Base-by-base conservation (phyloP, 495 filamentous ascomycete genomes). In the Xylaria grammica region DNA sequence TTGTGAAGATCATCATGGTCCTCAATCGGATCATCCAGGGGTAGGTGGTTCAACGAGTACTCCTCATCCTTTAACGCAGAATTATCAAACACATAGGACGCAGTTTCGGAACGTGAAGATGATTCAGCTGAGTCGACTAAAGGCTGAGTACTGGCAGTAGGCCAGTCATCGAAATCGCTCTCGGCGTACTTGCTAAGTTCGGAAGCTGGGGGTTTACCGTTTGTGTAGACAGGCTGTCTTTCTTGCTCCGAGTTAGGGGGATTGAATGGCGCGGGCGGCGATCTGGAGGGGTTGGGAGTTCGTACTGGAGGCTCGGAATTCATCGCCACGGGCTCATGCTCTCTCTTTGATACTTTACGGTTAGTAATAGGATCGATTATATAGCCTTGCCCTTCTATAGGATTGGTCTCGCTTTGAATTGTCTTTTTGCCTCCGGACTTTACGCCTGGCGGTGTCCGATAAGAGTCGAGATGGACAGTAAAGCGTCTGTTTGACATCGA, bases 361-460 rank as follows among this genome's bases (percentile, higher is more conserved):
- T 86, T 86, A 20, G 85, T 85, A 61, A 89, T 87, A n/a, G 85
- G 85, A 68, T 89, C 86, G 51, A 87, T 85, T 19, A 78, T 67
- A 51, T 81, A 86, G 4, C 81, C 82, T 1, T 64, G 44, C 1
- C 55, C 55, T 15, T 22, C 17, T 15, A 65, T 17, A 13, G 62
- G 20, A 46, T 54, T 32, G 10, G 13, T 38, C 13, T 30, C 15
- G 24, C 38, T 49, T 15, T 36, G 36, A 34, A 20, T 29, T 19
- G 60, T 0, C 27, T 46, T 4, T n/a, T 4, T n/a, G n/a, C n/a
- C n/a, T n/a, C n/a, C n/a, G n/a, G n/a, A n/a, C n/a, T n/a, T n/a
- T 3, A 36, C n/a, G 1, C 48, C 40, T 3, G 46, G 15, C 2
- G 27, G 27, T 11, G 24, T 34, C 24, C 26, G 20, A 13, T 36